Conservation (phyloP, 2,329 filamentous ascomycete genomes). For the Paracorniculantispora psalliotae region DNA sequence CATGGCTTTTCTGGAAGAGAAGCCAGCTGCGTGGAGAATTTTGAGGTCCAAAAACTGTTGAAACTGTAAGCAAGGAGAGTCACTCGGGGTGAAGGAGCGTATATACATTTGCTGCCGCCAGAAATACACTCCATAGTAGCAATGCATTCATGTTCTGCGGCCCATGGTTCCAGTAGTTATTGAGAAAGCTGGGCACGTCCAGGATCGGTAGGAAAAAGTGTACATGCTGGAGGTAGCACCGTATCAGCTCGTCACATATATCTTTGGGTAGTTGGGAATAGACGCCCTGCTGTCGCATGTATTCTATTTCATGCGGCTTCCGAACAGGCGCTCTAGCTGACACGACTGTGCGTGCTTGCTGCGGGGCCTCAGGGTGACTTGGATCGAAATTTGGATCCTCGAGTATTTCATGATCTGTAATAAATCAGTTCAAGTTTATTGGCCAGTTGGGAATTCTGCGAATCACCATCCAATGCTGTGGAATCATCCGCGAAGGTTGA, state of each 20-base stretch:
- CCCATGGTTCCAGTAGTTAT: background rate
- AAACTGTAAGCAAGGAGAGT: background rate
- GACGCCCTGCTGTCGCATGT: conserved; percentile 7
- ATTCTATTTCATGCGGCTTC: conserved; percentile 6
- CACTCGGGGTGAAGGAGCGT: background rate
- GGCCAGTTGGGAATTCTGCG: too few relatives aligned
- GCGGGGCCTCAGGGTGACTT: background rate
- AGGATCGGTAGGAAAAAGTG: conserved; percentile 10
- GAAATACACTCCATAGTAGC: background rate
- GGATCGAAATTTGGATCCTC: background rate
- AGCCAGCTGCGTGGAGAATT: background rate
- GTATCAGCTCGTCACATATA: conserved; percentile 2
- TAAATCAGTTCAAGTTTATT: too few relatives aligned
- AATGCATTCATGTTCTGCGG: background rate
- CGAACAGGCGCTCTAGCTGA: background rate
- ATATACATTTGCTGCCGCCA: background rate
- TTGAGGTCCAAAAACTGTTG: background rate
- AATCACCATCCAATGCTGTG: background rate
- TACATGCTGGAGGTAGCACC: conserved; percentile 5
- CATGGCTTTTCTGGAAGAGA: conserved; percentile 3
- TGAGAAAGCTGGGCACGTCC: conserved; percentile 7
- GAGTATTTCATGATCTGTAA: background rate
- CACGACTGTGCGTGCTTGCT: background rate
- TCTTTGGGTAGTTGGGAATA: background rate
- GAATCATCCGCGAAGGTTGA: background rate